phyloP scores from a whole-genome alignment of 2,329 filamentous ascomycete species.

The Fusarium sp. region DNA sequence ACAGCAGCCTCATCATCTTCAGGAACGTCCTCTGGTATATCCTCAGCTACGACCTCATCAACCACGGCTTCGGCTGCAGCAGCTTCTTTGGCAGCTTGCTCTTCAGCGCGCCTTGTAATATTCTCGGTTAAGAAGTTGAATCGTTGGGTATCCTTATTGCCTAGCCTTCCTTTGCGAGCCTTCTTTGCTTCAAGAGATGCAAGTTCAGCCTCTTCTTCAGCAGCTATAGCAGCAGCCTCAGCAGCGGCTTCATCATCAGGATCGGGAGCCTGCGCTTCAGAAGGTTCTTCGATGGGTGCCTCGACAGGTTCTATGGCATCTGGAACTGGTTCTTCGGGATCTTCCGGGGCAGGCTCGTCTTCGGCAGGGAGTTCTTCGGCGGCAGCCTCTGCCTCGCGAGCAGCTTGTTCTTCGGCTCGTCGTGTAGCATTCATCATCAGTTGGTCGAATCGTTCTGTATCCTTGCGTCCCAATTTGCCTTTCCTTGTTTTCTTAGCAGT shows the following conservation, averaged over 20 bases:
- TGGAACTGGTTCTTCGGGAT: conserved; percentile 13
- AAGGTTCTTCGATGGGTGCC: conserved; percentile 13
- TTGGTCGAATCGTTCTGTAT: conserved; percentile 37
- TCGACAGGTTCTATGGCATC: conserved; percentile 21
- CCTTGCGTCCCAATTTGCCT: conserved; percentile 43
- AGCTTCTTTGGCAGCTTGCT: conserved; percentile 51
- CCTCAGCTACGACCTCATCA: conserved; percentile 7
- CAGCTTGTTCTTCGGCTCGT: conserved; percentile 33
- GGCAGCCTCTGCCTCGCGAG: conserved; percentile 36
- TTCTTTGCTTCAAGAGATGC: conserved; percentile 60
- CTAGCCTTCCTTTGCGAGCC: conserved; percentile 59
- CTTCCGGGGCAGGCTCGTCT: conserved; percentile 10
- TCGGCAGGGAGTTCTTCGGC: conserved; percentile 7
- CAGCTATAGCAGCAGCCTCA: conserved; percentile 32
- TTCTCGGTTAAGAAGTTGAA: conserved; percentile 52
- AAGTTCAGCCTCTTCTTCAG: conserved; percentile 53
- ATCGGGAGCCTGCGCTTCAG: not conserved
- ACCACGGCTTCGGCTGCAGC: conserved; percentile 42
- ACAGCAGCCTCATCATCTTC: conserved; percentile 44
- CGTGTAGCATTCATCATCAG: conserved; percentile 31
- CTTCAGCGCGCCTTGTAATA: conserved; percentile 50
- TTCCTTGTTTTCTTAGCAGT: conserved; percentile 54
- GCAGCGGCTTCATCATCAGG: conserved; percentile 17
- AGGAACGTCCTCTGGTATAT: conserved; percentile 19
- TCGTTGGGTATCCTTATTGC: conserved; percentile 60